Evolutionary conservation across 192 early-diverging fungal genomes (phyloP).

Genomic region (Coemansia sp.): DNA sequence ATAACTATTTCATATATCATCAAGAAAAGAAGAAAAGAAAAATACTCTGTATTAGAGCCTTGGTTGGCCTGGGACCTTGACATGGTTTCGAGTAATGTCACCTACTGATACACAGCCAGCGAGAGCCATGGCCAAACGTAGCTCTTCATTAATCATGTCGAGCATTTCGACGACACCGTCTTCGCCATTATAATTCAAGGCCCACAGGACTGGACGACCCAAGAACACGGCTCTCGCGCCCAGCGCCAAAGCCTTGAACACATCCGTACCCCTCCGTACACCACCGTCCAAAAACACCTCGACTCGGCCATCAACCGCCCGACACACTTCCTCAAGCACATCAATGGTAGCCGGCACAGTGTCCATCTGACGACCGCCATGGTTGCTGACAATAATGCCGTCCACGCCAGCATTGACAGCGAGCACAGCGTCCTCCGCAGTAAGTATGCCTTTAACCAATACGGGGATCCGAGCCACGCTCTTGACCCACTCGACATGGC

Average conservation of each 20-base stretch:
- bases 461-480: conserved; percentile 79
- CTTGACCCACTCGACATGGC: conserved; percentile 78
- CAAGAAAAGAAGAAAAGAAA: neutral
- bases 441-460: conserved; percentile 90
- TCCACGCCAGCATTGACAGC: conserved; percentile 76
- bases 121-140: conserved; percentile 82
- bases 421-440: conserved; percentile 82
- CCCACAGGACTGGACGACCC: conserved; percentile 68
- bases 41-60: conserved; percentile 10
- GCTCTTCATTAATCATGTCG: conserved; percentile 80
- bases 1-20: neutral
- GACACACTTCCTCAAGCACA: conserved; percentile 80
- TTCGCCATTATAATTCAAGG: conserved; percentile 82
- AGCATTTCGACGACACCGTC: conserved; percentile 82
- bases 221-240: conserved; percentile 80
- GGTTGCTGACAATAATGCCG: conserved; percentile 92
- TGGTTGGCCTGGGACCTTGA: conserved; percentile 18
- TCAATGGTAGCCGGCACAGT: conserved; percentile 80
- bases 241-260: conserved; percentile 93
- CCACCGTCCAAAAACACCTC: conserved; percentile 95
- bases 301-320: conserved; percentile 61
- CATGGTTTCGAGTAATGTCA: conserved; percentile 39
- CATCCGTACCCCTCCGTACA: conserved; percentile 87
- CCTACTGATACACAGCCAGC: conserved; percentile 55
- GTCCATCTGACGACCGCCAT: conserved; percentile 95